Evolutionary conservation across 257 asterid genomes (phyloP), one percentile per base, ranked within the genome.

Genomic region (Solanum appendiculatum): DNA sequence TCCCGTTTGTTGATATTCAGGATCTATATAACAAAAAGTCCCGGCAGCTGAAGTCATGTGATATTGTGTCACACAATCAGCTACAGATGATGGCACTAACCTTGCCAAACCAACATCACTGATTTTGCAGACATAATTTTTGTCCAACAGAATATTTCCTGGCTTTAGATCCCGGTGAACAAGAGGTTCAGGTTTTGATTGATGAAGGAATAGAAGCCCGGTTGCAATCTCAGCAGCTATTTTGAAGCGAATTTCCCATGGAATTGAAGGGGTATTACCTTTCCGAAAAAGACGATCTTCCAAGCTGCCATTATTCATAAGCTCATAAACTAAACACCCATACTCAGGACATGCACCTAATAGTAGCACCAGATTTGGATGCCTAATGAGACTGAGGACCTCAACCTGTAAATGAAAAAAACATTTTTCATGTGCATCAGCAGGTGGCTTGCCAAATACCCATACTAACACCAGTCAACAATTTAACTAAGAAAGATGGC

Each of bases 111-210:
- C 98, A 5, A 94, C 98, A n/a, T 95, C 98, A 39, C 98, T 93
- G 25, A 95, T 94, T 90, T 95, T 95, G 94, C 97, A 93, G 2
- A 93, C 92, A 88, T 88, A 93, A 64, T 95, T 89, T 3, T 84
- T 92, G 88, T 94, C 98, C 39, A 94, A 73, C 16, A 95, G 92
- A 86, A 95, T 92, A 91, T 95, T 95, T 78, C 91, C 95, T 1
- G 98, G 98, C 89, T 95, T 95, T n/a, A 94, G 91, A 87, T 95
- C 98, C 0, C 97, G 94, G 86, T 95, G 98, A 31, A 95, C 97
- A 0, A 95, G 93, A 34, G 98, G 97, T 44, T 95, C 96, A 9
- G 98, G 98, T 75, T 93, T 95, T 75, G 95, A 85, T 87, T 95
- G 97, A 93, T 95, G 98, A 68, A 95, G 98, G 88, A 95, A 94